A percentile compares a stretch with the other conserved stretches of the same genome.
These are phyloP conservation scores for Alternaria triticina DNA, from an alignment of 2,329 filamentous ascomycete genomes.

Conservation along the genomic window DNA sequence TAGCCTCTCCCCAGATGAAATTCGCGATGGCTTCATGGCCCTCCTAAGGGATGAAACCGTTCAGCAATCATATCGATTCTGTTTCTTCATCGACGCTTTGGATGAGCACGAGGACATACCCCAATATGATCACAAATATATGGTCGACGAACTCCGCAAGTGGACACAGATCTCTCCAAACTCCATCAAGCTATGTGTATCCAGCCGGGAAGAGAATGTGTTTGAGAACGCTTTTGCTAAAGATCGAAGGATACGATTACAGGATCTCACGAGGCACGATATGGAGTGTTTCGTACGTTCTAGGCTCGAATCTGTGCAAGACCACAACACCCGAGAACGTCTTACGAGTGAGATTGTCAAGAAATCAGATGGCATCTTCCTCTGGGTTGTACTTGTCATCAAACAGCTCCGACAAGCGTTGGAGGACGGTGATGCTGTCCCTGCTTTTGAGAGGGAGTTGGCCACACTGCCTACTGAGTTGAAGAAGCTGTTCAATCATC, in stretches of 20 bases:
- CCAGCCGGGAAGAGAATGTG: neutral
- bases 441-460: neutral
- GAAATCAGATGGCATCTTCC: neutral
- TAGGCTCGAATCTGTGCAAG: neutral
- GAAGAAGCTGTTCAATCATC: neutral
- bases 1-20: neutral
- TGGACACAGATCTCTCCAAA: neutral
- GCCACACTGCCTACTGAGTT: neutral
- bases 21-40: neutral
- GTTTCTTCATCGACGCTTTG: neutral
- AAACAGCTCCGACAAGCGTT: neutral
- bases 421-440: neutral
- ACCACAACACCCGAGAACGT: neutral
- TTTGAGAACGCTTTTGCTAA: neutral
- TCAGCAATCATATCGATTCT: neutral
- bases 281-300: neutral
- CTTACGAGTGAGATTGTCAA: neutral
- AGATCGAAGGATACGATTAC: neutral
- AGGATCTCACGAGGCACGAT: neutral
- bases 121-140: rapidly evolving
- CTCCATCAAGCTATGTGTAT: neutral
- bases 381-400: neutral
- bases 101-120: rapidly evolving
- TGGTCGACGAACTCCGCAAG: neutral
- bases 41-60: neutral